A percentile compares a stretch with the other conserved stretches of the same genome.
These are phyloP conservation scores for Arctostaphylos glauca DNA, from an alignment of 148 eudicot genomes.

Conservation along the genomic window DNA sequence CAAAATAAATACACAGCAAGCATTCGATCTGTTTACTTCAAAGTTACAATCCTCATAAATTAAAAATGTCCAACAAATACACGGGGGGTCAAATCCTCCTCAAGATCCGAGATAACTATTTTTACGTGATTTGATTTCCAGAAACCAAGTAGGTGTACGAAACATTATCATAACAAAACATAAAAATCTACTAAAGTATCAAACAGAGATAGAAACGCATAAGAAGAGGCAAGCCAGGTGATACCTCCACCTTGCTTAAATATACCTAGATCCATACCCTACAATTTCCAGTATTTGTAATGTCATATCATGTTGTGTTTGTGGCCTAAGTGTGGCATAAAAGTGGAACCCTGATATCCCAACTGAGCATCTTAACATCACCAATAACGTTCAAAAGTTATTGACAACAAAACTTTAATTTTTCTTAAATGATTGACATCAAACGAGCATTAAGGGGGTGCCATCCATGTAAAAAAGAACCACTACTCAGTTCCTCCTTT, in stretches of 20 bases:
- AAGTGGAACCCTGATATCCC: background rate
- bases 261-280: background rate
- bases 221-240: background rate
- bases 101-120: background rate
- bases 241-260: conserved; percentile 4
- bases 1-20: background rate
- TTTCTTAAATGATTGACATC: background rate
- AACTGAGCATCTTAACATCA: background rate
- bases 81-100: background rate
- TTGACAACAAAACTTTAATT: background rate
- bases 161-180: background rate
- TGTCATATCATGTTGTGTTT: background rate
- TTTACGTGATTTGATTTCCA: background rate
- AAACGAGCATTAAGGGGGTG: background rate
- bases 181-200: background rate
- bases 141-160: background rate
- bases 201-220: background rate
- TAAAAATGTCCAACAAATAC: background rate
- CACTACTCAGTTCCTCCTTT: background rate
- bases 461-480: background rate
- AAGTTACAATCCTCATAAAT: background rate
- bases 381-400: background rate
- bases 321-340: background rate
- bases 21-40: background rate
- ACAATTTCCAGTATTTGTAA: background rate